Base-by-base conservation (phyloP, 2,329 filamentous ascomycete species). In the Talaromyces amestolkiae region DNA sequence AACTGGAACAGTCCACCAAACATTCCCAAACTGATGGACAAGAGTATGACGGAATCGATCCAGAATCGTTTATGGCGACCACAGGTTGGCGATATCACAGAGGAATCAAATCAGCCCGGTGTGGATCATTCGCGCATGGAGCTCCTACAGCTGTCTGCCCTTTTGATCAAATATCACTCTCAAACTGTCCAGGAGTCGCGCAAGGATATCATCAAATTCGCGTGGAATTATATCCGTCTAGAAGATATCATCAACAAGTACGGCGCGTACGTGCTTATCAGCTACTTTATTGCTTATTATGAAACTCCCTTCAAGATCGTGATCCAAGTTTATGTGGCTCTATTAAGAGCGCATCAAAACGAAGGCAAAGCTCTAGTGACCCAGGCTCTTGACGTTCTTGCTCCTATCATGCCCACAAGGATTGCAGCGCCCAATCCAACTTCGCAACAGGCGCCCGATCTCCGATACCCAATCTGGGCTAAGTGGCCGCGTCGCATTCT, bases 201-300 rank as follows among this genome's bases (percentile, higher is more conserved):
- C 43, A 99, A 99, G 78, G 95, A 99, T 69, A 94, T 99, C 68
- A 99, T 99, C 74, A 98, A 97, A 79, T 99, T 98, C 78, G 93
- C 93, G 3, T 99, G 95, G 95, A 97, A 93, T 19, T 98, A 97
- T 75, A 99, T 99, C 72, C 88, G 92, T 27, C 86, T 99, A n/a
- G 96, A 99, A 74, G 95, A 99, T 77, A 91, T 97, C 65, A 97
- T 99, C 81, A 99, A 98, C 82, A 99, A 99, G 78, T 95, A 98
- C 76, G 95, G 94, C 0, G 93, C 95, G 2, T 99, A 99, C 72
- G 94, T 97, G 5, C 88, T 99, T 6, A 96, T 99, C 67, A 93
- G 92, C 2, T 99, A 97, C 78, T 99, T 99, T 80, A 97, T 99
- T 72, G 92, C 92, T 0, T 91, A 96, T 69, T 99, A 96, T 74